Evolutionary conservation across 2,329 filamentous ascomycete genomes (phyloP), one percentile per base, ranked within the genome.

Genomic region (Fusarium citri): DNA sequence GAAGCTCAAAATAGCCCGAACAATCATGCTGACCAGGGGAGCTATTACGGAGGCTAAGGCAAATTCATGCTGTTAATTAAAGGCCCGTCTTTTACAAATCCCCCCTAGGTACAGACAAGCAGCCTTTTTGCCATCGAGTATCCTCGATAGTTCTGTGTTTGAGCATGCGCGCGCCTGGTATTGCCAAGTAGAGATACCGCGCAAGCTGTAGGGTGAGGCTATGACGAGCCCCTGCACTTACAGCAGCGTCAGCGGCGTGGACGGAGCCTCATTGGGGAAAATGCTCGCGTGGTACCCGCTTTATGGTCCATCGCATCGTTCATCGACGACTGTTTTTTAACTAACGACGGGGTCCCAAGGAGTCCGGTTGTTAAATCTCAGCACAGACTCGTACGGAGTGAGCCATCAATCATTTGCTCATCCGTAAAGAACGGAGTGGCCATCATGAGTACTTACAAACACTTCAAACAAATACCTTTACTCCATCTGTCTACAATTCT

Each of bases 241-340:
- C 26, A 31, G 55, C 34, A 42, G 53, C 61, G n/a, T 51, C 43
- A 58, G 64, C 43, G 64, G 67, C 55, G 58, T 47, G 28, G 28
- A 40, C 37, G 50, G 15, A 51, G 43, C 64, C 61, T 62, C 50
- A 72, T 75, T 63, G 59, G 73, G 73, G 69, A 75, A 75, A 75
- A 46, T 75, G 73, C 60, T 75, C 73, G 73, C 69, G 73, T 75
- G 73, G 72, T 59, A 53, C 30, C 53, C 53, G 46, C 58, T 59
- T 53, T 55, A 46, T 25, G 5, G 28, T 20, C 16, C 30, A 23
- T 40, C 34, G 5, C 34, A n/a, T 37, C 34, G 26, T 47, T 40
- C 28, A 34, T 47, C 48, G 22, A 48, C 25, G 30, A 45, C 31
- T 54, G 46, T 62, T 61, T 64, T 66, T 31, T 16, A 60, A 43